These are phyloP conservation scores for Sporisorium reilianum DNA, from an alignment of 1,284 basidiomycete species.

Conservation along the genomic window DNA sequence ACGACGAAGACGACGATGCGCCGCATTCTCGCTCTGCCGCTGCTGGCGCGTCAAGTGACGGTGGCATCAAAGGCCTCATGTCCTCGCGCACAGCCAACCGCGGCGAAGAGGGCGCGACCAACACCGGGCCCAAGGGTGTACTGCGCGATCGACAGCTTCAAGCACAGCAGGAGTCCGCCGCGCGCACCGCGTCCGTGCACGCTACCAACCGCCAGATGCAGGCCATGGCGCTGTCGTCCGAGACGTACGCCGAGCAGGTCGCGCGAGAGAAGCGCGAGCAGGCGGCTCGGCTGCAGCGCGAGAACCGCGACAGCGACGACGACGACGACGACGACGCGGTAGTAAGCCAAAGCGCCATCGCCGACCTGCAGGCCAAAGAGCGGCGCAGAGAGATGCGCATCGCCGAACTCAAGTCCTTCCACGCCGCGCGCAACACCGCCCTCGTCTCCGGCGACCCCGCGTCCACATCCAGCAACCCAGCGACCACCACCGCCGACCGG, in stretches of 20 bases:
- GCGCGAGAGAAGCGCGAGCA: slow-evolving; percentile 31
- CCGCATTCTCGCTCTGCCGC: slow-evolving; percentile 1
- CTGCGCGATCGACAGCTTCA: slow-evolving; percentile 43
- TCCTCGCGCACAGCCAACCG: slow-evolving; percentile 23
- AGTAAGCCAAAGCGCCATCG: slow-evolving; percentile 38
- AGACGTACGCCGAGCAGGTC: slow-evolving; percentile 50
- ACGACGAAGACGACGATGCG: slow-evolving; percentile 26
- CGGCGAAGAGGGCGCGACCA: slow-evolving; percentile 35
- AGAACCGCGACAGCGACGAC: slow-evolving; percentile 25
- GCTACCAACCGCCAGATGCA: slow-evolving; percentile 48
- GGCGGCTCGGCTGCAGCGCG: slow-evolving; percentile 7
- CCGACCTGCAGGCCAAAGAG: slow-evolving; percentile 48
- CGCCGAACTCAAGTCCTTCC: slow-evolving; percentile 41
- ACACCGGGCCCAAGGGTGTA: slow-evolving; percentile 62
- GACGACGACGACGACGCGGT: slow-evolving; percentile 19
- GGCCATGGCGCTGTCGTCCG: slow-evolving; percentile 32
- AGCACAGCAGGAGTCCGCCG: slow-evolving; percentile 22
- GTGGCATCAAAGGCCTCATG: slow-evolving; percentile 14
- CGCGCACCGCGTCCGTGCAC: slow-evolving; percentile 20
- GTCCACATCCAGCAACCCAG: not conserved
- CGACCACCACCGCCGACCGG: slow-evolving; percentile 8
- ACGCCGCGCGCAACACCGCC: slow-evolving; percentile 7
- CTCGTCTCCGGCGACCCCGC: slow-evolving; percentile 11
- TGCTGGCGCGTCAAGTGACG: not conserved
- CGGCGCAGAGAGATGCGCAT: slow-evolving; percentile 44